Evolutionary conservation across 805 yeast species (phyloP), one percentile per base, ranked within the genome.

Genomic region (baker's yeast (Saccharomyces cerevisiae)): DNA sequence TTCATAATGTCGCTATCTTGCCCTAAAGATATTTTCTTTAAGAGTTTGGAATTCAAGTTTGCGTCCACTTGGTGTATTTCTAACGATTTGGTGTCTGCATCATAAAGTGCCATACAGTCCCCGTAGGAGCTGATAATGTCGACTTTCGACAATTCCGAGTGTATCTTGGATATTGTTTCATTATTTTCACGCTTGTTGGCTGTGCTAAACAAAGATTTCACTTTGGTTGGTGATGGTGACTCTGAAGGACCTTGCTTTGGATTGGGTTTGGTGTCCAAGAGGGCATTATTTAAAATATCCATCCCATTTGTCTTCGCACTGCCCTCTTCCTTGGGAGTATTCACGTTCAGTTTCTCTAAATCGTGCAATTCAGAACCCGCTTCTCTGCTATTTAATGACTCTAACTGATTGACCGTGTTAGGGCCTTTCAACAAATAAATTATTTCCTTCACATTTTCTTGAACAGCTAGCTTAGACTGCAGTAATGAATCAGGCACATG

Each of bases 371-470:
- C 52, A 4, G 32, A 30, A 2, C 60, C 53, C 49, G 60, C 61
- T 28, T 56, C 59, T 41, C 59, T 61, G 8, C 60, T 64, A 47
- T 59, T 61, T 24, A 65, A 46, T 2, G 66, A 51, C 6, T 61
- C 61, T 41, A 66, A 57, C 47, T 66, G 65, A 3, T 62, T 55
- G 11, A 62, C 59, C 2, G 64, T 53, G 50, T 61, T 61, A 10
- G 70, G 68, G 48, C 66, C 62, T 55, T 67, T 66, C 51, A 69
- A 55, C n/a, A 69, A 54, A 48, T 68, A 66, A 0, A 68, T 63
- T 28, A 69, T 68, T 51, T 69, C 73, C 49, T 66, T 69, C 2
- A 69, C 71, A 43, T 64, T 69, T 47, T 68, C 70, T 54, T 67
- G 70, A 1, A 69, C 64, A 1, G 64, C 61, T 30, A 60, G 51